Evolutionary conservation across 176 grass and related monocot species (phyloP).

Genomic region (Alloteropsis semialata): DNA sequence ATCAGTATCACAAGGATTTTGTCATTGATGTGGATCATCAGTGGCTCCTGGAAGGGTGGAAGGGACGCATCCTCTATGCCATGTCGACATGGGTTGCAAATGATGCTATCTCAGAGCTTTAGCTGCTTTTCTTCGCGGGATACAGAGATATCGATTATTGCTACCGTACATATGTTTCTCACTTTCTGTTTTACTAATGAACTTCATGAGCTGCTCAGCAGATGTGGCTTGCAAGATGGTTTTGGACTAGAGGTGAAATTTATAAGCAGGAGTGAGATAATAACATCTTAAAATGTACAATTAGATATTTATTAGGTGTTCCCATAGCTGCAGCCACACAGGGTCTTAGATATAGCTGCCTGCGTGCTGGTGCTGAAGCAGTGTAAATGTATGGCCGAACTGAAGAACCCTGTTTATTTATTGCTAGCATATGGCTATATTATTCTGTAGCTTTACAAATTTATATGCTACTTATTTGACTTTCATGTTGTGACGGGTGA

Average conservation of each 20-base stretch:
- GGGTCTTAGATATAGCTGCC: not conserved
- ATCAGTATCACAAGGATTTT: constrained; percentile 44
- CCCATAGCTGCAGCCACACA: not conserved
- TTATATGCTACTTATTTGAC: not conserved
- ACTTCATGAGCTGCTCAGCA: not conserved
- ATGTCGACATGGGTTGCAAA: constrained; percentile 35
- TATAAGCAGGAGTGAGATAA: not conserved
- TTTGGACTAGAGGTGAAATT: not conserved
- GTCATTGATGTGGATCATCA: constrained; percentile 34
- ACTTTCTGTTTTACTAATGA: not conserved
- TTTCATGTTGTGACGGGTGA: not conserved
- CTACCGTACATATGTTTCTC: not conserved
- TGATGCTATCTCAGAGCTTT: not conserved
- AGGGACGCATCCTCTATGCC: constrained; percentile 32
- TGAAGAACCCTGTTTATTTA: not conserved
- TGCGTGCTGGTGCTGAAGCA: not conserved
- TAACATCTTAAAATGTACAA: constrained; percentile 1
- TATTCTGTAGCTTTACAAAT: not conserved
- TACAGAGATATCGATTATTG: not conserved
- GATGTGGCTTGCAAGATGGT: not conserved
- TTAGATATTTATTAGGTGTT: not conserved
- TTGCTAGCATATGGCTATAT: not conserved
- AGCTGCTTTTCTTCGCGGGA: not conserved
- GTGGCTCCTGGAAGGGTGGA: constrained; percentile 51
- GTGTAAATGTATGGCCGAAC: not conserved